Evolutionary conservation across 75 land plant species (phyloP), one percentile per base, ranked within the genome.

Genomic region (Selaginella moellendorffii): DNA sequence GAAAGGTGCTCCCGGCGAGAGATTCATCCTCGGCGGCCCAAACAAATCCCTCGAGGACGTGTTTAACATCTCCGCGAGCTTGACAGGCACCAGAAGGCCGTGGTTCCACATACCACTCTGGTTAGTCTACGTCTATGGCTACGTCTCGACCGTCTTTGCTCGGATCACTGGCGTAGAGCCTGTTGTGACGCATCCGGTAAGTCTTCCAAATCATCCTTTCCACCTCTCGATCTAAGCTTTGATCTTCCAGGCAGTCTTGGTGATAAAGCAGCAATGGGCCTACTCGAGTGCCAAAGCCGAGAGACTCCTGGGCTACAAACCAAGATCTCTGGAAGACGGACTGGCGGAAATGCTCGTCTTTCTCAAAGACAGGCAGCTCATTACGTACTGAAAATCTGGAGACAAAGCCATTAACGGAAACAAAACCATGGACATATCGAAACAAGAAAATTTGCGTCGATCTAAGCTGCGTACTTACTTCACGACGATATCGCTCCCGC

Each of bases 241-340:
- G 5, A 14, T 36, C 46, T 36, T 52, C 73, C 90, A 93, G 98
- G 72, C 81, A 26, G 90, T 93, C 14, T 28, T 69, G 20, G 86
- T 88, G 53, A 51, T 93, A 54, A 74, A 68, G 65, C 82, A 83
- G 62, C 84, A 85, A 60, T 93, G 98, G 96, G 74, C 84, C 9
- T 93, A 93, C 66, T 79, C 84, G 20, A 83, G 83, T 72, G 96
- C 79, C 53, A 93, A 88, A 78, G 98, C 98, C 0, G 78, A 78
- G 68, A 51, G 23, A 24, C 95, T 88, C 77, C 76, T 92, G 42
- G 83, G 72, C 22, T 92, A 87, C 61, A 77, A 76, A 52, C 79
- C 86, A 2, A 74, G 93, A 74, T 76, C 79, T 42, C 71, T 92
- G 65, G 71, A 77, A 54, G 95, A 92, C 53, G 97, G 90, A 27